Conservation (phyloP, 352 stramenopile species). For the Phytopythium boreale region DNA sequence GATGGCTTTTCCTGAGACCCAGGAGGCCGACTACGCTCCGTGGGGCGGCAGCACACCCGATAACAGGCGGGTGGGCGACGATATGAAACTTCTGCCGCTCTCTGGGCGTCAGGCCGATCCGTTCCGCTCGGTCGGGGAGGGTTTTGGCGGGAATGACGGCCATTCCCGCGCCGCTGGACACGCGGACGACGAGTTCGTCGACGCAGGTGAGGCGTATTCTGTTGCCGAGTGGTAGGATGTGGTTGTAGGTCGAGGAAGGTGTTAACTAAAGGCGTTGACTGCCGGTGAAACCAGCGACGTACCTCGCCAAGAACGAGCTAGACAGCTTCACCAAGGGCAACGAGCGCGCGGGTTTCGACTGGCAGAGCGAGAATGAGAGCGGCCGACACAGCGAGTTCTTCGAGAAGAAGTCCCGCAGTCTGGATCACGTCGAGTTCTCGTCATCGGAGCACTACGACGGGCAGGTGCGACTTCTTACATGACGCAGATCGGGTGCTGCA, state of each 20-base stretch:
- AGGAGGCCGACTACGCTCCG: neutral
- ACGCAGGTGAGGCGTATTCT: conserved; percentile 41
- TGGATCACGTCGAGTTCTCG: conserved; percentile 70
- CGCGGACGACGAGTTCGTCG: conserved; percentile 52
- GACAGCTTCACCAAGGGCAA: conserved; percentile 44
- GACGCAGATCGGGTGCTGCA: neutral
- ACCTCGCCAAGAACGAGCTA: conserved; percentile 45
- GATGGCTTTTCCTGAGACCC: neutral
- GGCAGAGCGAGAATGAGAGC: conserved; percentile 26
- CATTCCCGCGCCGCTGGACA: conserved; percentile 6
- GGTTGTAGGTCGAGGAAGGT: neutral
- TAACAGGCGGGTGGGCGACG: conserved; percentile 9
- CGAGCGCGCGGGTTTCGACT: conserved; percentile 15
- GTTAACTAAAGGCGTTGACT: conserved; percentile 2
- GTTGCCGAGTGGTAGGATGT: neutral
- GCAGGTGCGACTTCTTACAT: conserved; percentile 3
- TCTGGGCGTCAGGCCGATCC: conserved; percentile 5
- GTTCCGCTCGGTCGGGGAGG: conserved; percentile 4
- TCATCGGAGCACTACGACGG: conserved; percentile 26
- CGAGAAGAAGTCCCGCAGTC: conserved; percentile 62
- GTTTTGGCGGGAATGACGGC: conserved; percentile 17
- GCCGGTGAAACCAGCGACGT: conserved; percentile 24
- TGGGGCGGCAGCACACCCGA: neutral
- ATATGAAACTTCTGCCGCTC: conserved; percentile 39
- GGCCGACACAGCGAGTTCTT: conserved; percentile 69